phyloP scores from a whole-genome alignment of 257 asterid genomes.

The Orobanche coerulescens region DNA sequence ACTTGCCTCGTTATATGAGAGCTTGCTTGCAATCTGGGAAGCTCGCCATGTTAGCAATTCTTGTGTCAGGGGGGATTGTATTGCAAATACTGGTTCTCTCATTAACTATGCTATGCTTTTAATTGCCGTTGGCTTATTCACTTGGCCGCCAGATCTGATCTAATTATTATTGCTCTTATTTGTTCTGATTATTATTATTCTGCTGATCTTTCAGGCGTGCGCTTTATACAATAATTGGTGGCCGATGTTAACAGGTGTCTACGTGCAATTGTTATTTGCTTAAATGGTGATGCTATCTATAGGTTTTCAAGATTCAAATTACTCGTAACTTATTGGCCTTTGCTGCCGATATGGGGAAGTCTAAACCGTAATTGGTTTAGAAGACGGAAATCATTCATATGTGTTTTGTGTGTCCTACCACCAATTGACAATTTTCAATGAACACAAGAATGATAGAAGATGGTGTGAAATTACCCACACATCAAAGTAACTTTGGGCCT shows the following conservation, averaged over 20 bases:
- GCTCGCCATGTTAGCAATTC: constrained; percentile 78
- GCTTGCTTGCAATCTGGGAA: constrained; percentile 79
- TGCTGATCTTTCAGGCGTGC: constrained; percentile 63
- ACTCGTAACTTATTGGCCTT: background rate
- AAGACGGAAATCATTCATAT: constrained; percentile 11
- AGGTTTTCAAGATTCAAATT: background rate
- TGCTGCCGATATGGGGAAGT: constrained; percentile 16
- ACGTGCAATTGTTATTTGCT: constrained; percentile 17
- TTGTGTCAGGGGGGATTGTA: constrained; percentile 88
- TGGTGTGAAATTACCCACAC: background rate
- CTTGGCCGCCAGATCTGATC: constrained; percentile 15
- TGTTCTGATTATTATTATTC: constrained; percentile 15
- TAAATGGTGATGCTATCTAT: background rate
- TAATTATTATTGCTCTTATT: constrained; percentile 14
- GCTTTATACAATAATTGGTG: constrained; percentile 90
- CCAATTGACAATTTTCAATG: too few species aligned
- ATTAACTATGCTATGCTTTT: constrained; percentile 10
- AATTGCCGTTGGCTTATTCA: constrained; percentile 1
- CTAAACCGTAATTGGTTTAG: background rate
- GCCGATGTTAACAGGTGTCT: constrained; percentile 91
- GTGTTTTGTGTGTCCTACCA: background rate
- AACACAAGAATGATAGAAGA: too few species aligned
- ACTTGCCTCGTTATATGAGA: constrained; percentile 57
- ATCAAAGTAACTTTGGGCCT: background rate
- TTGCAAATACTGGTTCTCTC: constrained; percentile 71